Evolutionary conservation across 257 asterid genomes (phyloP).

Genomic region (Handroanthus guayacan): DNA sequence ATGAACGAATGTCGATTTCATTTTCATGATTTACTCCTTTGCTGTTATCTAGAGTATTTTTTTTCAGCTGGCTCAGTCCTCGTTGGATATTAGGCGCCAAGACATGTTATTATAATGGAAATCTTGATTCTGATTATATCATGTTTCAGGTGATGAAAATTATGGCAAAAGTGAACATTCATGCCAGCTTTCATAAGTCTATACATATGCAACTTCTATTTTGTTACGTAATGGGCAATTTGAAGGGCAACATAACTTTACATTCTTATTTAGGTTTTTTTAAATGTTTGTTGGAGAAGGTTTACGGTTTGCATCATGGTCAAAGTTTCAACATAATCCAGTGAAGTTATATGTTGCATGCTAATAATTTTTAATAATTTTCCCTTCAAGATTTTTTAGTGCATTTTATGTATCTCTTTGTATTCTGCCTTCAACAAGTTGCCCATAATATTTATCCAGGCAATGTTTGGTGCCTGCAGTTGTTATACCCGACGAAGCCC

Average conservation of each 20-base stretch:
- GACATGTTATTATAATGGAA: not conserved
- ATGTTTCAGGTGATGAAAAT: conserved; percentile 10
- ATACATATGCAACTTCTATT: not conserved
- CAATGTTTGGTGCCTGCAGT: conserved; percentile 59
- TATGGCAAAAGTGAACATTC: conserved; percentile 19
- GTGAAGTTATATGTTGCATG: conserved; percentile 9
- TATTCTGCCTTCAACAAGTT: conserved; percentile 29
- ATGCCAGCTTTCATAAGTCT: conserved; percentile 13
- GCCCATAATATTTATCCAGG: conserved; percentile 36
- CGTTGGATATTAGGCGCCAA: not conserved
- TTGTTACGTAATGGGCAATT: not conserved
- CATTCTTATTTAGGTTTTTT: conserved; percentile 5
- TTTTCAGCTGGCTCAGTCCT: not conserved
- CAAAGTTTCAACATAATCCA: not conserved
- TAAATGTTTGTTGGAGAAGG: not conserved
- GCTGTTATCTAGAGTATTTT: not conserved
- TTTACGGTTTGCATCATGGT: not conserved
- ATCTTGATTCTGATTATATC: not conserved
- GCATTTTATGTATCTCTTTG: conserved; percentile 24
- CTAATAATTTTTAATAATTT: not conserved
- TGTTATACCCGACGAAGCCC: conserved; percentile 78
- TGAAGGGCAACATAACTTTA: conserved; percentile 3
- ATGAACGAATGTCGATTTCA: not conserved
- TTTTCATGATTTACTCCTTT: not conserved
- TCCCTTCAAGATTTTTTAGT: not conserved